Percentiles rank a stretch among this genome's conserved stretches.
Evolutionary conservation across 1,139 yeast species (phyloP).

Genomic region (Blastobotrys indianensis): DNA sequence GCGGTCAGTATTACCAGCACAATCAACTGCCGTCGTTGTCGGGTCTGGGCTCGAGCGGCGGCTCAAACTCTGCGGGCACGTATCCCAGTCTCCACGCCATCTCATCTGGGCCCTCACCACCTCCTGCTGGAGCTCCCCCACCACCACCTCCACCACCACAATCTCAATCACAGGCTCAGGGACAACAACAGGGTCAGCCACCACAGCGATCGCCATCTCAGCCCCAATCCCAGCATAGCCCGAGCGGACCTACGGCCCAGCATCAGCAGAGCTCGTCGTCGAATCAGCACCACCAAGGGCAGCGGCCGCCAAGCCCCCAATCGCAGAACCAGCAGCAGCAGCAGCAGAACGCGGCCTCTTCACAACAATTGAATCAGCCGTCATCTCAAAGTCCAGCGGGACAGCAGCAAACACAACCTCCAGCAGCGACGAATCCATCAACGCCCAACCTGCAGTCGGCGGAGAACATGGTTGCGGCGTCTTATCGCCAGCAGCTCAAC

Average conservation of each 20-base stretch:
- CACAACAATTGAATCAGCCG: too few relatives aligned
- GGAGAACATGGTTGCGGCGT: constrained; percentile 29
- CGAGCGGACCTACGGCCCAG: background rate
- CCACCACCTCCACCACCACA: constrained; percentile 7
- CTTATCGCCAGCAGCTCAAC: constrained; percentile 73
- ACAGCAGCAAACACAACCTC: constrained; percentile 5
- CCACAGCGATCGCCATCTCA: constrained; percentile 3
- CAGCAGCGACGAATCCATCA: constrained; percentile 12
- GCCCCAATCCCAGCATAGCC: constrained; percentile 7
- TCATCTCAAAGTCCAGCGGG: background rate
- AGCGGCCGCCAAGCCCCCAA: background rate
- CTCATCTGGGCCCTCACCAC: constrained; percentile 12
- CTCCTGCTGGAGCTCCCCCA: constrained; percentile 11
- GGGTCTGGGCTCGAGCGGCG: constrained; percentile 35
- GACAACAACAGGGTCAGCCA: constrained; percentile 6
- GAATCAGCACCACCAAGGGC: constrained; percentile 4
- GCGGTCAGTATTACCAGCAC: constrained; percentile 19
- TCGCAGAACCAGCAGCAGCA: constrained; percentile 13
- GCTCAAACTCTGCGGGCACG: constrained; percentile 5
- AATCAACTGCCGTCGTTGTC: constrained; percentile 28
- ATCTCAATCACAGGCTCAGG: constrained; percentile 1
- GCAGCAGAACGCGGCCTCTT: constrained; percentile 4
- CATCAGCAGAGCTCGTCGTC: background rate
- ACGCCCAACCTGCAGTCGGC: constrained; percentile 22
- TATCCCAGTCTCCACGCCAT: constrained; percentile 12